These are phyloP conservation scores for Eucalyptus viminalis DNA, from an alignment of 345 rosid species.

Conservation along the genomic window DNA sequence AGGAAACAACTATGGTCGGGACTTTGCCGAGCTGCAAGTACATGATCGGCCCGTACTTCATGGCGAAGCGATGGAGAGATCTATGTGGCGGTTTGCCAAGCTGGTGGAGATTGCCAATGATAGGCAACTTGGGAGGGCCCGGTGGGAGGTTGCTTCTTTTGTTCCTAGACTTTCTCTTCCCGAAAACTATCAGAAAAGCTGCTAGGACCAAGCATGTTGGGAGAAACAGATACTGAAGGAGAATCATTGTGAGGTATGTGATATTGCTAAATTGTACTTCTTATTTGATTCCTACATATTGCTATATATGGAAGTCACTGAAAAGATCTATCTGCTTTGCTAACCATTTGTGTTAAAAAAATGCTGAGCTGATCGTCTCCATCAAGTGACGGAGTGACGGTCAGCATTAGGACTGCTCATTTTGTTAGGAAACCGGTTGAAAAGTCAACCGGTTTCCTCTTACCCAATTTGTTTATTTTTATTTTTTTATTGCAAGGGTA, in stretches of 20 bases:
- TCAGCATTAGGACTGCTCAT: too few species aligned
- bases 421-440: too few species aligned
- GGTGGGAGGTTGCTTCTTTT: slow-evolving; percentile 25
- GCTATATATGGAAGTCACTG: neutral
- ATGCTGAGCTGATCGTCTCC: too few species aligned
- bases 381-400: too few species aligned
- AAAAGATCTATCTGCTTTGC: neutral
- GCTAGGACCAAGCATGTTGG: neutral
- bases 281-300: neutral
- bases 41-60: slow-evolving; percentile 17
- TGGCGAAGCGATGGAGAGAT: slow-evolving; percentile 13
- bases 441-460: too few species aligned
- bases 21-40: slow-evolving; percentile 29
- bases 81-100: slow-evolving; percentile 14
- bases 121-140: slow-evolving; percentile 25
- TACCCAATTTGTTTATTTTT: too few species aligned
- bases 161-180: neutral
- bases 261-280: neutral
- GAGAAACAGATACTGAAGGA: neutral
- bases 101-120: slow-evolving; percentile 40
- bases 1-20: slow-evolving; percentile 32
- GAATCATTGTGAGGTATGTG: neutral
- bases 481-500: too few species aligned
- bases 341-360: too few species aligned
- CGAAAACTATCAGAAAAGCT: neutral